These are phyloP conservation scores for Aspergillus steynii DNA, from an alignment of 495 filamentous ascomycete species.

Conservation along the genomic window DNA sequence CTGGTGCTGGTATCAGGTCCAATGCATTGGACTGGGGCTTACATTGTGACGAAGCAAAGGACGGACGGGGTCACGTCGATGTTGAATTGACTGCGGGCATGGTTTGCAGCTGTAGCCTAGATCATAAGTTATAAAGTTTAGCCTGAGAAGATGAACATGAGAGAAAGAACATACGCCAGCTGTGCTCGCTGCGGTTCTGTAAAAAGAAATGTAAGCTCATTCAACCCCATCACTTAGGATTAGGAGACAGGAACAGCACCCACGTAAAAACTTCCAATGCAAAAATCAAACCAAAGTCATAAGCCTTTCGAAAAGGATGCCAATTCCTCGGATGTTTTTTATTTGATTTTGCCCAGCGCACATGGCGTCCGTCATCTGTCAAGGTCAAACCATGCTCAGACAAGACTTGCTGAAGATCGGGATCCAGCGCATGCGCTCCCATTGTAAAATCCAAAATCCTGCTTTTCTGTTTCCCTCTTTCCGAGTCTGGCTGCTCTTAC, in stretches of 20 bases:
- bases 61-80: conserved; percentile 21
- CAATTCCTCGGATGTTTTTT: conserved; percentile 30
- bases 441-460: too few relatives aligned
- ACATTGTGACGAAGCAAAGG: conserved; percentile 33
- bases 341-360: conserved; percentile 22
- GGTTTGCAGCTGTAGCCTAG: conserved; percentile 25
- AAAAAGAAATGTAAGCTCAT: conserved; percentile 2
- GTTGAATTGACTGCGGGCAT: conserved; percentile 22
- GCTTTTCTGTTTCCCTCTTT: too few relatives aligned
- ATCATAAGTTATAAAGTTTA: conserved; percentile 7
- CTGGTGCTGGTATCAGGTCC: conserved; percentile 2
- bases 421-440: too few relatives aligned
- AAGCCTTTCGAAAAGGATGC: conserved; percentile 18
- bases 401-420: background rate
- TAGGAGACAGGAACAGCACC: background rate
- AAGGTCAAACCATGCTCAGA: conserved; percentile 18
- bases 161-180: conserved; percentile 24
- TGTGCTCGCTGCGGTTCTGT: conserved; percentile 31
- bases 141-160: background rate
- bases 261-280: conserved; percentile 30
- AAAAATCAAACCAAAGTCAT: conserved; percentile 25
- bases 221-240: background rate
- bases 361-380: conserved; percentile 16
- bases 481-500: too few relatives aligned
- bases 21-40: conserved; percentile 9